These are phyloP conservation scores for Trichoderma pleuroti DNA, from an alignment of 2,329 filamentous ascomycete species.

Conservation along the genomic window DNA sequence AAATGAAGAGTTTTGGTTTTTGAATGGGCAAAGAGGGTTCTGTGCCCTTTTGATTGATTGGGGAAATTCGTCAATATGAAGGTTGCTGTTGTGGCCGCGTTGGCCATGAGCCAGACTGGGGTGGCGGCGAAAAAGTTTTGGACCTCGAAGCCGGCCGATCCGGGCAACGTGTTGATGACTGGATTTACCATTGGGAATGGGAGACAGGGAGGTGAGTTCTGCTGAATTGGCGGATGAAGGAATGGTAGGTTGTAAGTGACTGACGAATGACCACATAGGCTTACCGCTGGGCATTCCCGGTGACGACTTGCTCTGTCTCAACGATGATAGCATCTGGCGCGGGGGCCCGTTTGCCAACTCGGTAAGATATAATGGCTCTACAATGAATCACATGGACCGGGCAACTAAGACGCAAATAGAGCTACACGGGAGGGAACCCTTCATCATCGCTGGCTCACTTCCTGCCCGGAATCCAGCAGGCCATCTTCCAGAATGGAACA, in stretches of 20 bases:
- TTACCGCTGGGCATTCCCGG: conserved; percentile 43
- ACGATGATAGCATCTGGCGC: conserved; percentile 49
- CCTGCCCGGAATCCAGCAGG: conserved; percentile 41
- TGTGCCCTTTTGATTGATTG: not conserved
- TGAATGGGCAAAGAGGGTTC: not conserved
- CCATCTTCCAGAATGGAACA: conserved; percentile 47
- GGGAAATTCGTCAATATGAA: not conserved
- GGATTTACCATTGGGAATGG: conserved; percentile 49
- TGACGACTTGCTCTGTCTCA: conserved; percentile 42
- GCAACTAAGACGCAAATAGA: conserved; percentile 23
- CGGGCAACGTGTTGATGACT: conserved; percentile 29
- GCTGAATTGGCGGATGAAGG: not conserved
- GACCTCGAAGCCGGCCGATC: conserved; percentile 13
- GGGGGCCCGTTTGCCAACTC: conserved; percentile 46
- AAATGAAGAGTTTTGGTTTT: not conserved
- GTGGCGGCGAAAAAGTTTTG: conserved; percentile 14
- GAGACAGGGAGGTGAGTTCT: conserved; percentile 37
- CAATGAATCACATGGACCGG: not conserved
- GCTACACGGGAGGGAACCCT: conserved; percentile 48
- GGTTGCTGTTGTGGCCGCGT: not conserved
- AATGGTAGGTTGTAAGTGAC: not conserved
- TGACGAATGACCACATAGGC: not conserved
- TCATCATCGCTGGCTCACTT: conserved; percentile 30
- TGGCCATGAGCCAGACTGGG: conserved; percentile 7
- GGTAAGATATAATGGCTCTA: conserved; percentile 26